Percentiles rank a stretch among this genome's conserved stretches.
phyloP scores from a whole-genome alignment of 208 protist genomes.

The Wallacemonas rigidus region DNA sequence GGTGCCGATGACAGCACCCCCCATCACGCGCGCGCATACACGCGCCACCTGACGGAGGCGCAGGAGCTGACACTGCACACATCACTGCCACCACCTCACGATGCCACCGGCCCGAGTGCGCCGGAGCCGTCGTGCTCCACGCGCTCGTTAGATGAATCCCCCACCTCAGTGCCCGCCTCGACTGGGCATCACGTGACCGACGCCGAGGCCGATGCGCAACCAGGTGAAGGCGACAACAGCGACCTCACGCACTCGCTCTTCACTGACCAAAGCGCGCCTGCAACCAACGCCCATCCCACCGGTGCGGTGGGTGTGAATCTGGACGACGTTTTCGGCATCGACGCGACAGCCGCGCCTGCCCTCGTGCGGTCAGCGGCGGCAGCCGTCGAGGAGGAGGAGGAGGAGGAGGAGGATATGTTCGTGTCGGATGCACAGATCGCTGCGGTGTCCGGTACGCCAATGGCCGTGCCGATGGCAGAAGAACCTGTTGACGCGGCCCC shows the following conservation, averaged over 20 bases:
- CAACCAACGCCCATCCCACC: slow-evolving; percentile 2
- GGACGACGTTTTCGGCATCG: slow-evolving; percentile 3
- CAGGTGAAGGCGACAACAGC: background rate
- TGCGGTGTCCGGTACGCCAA: background rate
- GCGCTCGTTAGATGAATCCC: background rate
- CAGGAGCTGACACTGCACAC: background rate
- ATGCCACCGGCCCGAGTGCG: background rate
- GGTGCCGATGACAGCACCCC: no score
- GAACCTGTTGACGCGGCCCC: slow-evolving; percentile 12
- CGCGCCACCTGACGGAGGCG: background rate
- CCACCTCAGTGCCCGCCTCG: no score
- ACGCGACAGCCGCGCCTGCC: background rate
- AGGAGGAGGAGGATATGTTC: slow-evolving; percentile 9
- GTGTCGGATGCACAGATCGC: background rate
- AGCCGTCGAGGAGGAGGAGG: background rate
- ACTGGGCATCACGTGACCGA: background rate
- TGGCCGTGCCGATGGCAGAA: background rate
- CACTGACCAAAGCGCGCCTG: slow-evolving; percentile 14
- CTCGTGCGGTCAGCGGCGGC: background rate
- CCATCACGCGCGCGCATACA: no score
- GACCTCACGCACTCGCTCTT: slow-evolving; percentile 12
- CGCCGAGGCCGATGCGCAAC: background rate
- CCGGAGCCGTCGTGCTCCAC: slow-evolving; percentile 1
- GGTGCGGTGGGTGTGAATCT: background rate
- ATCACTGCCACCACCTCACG: background rate